Conservation (phyloP, 371 early-diverging fungal species). For the Saksenaea vasiformis region DNA sequence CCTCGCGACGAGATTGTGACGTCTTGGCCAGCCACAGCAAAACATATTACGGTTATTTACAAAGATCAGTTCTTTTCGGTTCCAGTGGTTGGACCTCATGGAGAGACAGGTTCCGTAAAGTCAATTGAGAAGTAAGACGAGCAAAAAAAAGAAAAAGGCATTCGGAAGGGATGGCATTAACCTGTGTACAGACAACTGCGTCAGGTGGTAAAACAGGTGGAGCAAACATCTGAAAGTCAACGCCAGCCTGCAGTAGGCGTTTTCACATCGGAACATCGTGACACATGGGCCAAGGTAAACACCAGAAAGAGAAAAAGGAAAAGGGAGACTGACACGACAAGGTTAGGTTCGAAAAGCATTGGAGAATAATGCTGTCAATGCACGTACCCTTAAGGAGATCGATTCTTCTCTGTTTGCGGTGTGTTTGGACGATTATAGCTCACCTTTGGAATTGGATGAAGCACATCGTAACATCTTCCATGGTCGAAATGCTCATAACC, state of each 20-base stretch:
- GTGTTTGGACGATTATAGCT: constrained; percentile 79
- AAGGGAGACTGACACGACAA: background rate
- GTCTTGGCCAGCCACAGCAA: constrained; percentile 69
- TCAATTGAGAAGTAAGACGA: constrained; percentile 60
- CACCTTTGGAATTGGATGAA: constrained; percentile 58
- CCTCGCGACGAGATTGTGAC: constrained; percentile 71
- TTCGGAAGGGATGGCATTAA: background rate
- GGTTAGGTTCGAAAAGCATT: constrained; percentile 37
- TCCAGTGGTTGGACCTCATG: constrained; percentile 69
- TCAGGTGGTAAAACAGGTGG: constrained; percentile 62
- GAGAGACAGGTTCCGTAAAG: constrained; percentile 64
- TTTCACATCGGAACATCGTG: constrained; percentile 84
- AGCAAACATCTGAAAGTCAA: constrained; percentile 38
- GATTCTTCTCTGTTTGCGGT: constrained; percentile 85
- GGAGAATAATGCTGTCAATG: constrained; percentile 52
- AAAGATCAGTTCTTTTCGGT: constrained; percentile 83
- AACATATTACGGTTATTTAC: constrained; percentile 83
- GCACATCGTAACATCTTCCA: constrained; percentile 82
- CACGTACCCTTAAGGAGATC: constrained; percentile 63
- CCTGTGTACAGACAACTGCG: constrained; percentile 55
- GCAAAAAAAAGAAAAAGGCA: background rate
- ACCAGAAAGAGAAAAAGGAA: background rate
- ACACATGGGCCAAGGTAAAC: constrained; percentile 76
- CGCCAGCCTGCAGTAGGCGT: constrained; percentile 73
- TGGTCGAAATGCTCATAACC: constrained; percentile 74